Evolutionary conservation across 768 basidiomycete genomes (phyloP), one percentile per base, ranked within the genome.

Genomic region (Tephrocybe sp.): DNA sequence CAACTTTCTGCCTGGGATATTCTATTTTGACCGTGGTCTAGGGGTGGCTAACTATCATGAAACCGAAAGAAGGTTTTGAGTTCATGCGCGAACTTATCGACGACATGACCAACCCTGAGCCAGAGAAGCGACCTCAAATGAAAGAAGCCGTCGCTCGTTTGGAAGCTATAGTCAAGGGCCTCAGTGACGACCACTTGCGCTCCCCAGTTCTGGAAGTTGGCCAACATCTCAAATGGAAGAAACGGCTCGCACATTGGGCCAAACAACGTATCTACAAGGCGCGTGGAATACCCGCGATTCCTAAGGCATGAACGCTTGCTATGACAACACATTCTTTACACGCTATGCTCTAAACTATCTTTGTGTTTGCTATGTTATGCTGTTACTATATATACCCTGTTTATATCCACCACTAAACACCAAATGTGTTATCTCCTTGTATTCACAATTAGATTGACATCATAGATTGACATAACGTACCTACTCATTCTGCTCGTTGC

Each of bases 21-120:
- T 6, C 3, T 24, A 2, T 50, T 5, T n/a, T 50, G 15, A 50
- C 4, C 4, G 3, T 14, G 23, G n/a, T 18, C 3, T 4, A 50
- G n/a, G 48, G 48, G 48, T 4, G 18, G 12, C 2, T 3, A 41
- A 41, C 21, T 21, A 7, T 33, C 3, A 14, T 26, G 3, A 33
- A 41, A 33, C 25, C 39, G 3, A 49, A 42, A 30, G 24, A 41
- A 34, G 48, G 48, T 3, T 49, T 49, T 7, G 45, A 37, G 10
- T 47, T 47, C 23, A 47, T 47, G 45, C 45, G 45, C 15, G 45
- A 37, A 10, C 45, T 47, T 7, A 21, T 37, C 4, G 8, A 36
- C 9, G 45, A 47, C n/a, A 47, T 47, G 45, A 38, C 36, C n/a
- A 47, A 47, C 25, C n/a, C 24, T n/a, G 46, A 38, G 12, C 36